phyloP scores from a whole-genome alignment of 106 monocot genomes.

The Apostasia shenzhenica region DNA sequence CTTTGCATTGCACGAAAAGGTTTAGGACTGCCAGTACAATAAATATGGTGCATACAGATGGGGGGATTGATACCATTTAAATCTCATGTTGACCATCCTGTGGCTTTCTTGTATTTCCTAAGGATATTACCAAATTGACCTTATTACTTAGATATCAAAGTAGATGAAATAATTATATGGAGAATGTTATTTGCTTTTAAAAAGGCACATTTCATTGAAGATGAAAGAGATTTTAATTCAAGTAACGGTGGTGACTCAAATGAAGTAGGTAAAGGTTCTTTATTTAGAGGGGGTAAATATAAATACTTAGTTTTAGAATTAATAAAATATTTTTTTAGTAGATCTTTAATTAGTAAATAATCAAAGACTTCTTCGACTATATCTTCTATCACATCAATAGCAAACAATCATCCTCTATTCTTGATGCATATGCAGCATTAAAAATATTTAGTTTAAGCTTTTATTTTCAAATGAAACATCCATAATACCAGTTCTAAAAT shows the following conservation, averaged over 20 bases:
- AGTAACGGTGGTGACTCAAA: neutral
- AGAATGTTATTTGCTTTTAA: neutral
- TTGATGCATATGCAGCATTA: no score
- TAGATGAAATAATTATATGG: neutral
- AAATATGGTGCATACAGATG: neutral
- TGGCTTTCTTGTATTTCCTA: neutral
- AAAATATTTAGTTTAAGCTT: neutral
- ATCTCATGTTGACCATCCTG: neutral
- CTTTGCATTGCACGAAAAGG: neutral
- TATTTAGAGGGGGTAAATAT: no score
- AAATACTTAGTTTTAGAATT: neutral
- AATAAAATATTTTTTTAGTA: neutral
- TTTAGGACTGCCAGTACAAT: neutral
- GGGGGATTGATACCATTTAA: neutral
- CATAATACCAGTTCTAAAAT: neutral
- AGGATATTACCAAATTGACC: neutral
- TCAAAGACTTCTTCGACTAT: neutral
- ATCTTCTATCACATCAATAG: neutral
- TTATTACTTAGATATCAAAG: neutral
- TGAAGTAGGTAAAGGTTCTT: neutral
- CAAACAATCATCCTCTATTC: neutral
- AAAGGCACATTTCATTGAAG: neutral
- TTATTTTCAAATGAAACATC: constrained; percentile 2
- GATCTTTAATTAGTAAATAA: neutral
- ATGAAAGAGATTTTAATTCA: neutral